Conservation (phyloP, 2,329 filamentous ascomycete genomes). For the Pezicula neosporulosa region DNA sequence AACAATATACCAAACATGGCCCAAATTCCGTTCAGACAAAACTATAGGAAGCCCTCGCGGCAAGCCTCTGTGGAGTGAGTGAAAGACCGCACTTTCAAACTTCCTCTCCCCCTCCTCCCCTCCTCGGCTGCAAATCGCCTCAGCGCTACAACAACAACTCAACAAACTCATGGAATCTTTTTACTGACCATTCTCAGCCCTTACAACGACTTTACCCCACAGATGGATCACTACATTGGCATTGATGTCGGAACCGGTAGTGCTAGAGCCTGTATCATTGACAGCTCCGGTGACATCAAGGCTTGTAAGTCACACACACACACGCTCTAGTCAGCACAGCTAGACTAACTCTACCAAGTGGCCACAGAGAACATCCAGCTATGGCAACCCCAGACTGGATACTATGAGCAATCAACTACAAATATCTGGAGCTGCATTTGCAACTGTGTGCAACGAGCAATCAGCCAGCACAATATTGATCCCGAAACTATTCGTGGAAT, state of each 20-base stretch:
- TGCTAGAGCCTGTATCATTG: slow-evolving; percentile 93
- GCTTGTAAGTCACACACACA: slow-evolving; percentile 33
- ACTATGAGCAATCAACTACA: slow-evolving; percentile 94
- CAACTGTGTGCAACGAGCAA: slow-evolving; percentile 76
- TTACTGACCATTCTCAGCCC: slow-evolving; percentile 18
- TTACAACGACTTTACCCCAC: slow-evolving; percentile 30
- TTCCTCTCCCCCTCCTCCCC: no score
- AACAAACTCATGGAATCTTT: no score
- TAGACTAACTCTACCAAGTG: slow-evolving; percentile 31
- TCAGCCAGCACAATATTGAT: slow-evolving; percentile 78
- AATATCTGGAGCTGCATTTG: slow-evolving; percentile 98
- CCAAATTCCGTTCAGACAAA: slow-evolving; percentile 24
- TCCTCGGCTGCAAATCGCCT: not conserved
- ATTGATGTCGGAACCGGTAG: slow-evolving; percentile 97
- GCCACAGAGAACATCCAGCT: slow-evolving; percentile 74
- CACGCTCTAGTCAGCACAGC: not conserved
- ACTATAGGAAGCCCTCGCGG: slow-evolving; percentile 26
- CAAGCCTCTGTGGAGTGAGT: slow-evolving; percentile 30
- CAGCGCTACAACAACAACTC: not conserved
- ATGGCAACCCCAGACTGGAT: slow-evolving; percentile 74
- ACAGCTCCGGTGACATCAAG: slow-evolving; percentile 84
- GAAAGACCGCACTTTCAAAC: no score
- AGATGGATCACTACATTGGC: slow-evolving; percentile 66
- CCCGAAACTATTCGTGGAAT: slow-evolving; percentile 77
- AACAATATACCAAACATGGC: slow-evolving; percentile 10